Conservation (phyloP, 2,329 filamentous ascomycete genomes). For the Mycogone perniciosa region DNA sequence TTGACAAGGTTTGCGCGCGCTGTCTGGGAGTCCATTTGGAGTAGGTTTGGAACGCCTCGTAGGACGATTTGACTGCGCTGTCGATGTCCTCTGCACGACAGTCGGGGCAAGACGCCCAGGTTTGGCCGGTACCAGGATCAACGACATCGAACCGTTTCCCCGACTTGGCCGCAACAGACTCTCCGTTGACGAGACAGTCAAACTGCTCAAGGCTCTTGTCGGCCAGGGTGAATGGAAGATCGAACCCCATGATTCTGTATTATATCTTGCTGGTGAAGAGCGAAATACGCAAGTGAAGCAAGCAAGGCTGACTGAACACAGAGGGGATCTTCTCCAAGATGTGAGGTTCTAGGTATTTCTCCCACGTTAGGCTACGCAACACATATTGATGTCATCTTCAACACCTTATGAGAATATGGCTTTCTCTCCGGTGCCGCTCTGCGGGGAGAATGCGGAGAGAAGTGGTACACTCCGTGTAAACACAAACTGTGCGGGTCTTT, state of each 20-base stretch:
- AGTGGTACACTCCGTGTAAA: constrained; percentile 14
- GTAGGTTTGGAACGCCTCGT: constrained; percentile 33
- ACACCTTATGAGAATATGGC: neutral
- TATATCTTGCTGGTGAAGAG: neutral
- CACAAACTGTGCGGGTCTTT: constrained; percentile 4
- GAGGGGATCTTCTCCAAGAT: no score
- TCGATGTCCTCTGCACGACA: constrained; percentile 36
- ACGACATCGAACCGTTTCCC: constrained; percentile 45
- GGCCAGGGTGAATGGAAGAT: constrained; percentile 36
- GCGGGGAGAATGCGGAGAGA: constrained; percentile 10
- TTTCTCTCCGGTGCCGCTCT: neutral
- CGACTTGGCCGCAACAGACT: constrained; percentile 39
- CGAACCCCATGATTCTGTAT: neutral
- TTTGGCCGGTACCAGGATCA: constrained; percentile 45
- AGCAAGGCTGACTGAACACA: neutral
- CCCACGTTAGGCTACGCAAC: no score
- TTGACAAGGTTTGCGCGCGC: constrained; percentile 29
- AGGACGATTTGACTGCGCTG: constrained; percentile 29
- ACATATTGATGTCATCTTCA: constrained; percentile 1
- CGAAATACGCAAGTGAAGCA: neutral
- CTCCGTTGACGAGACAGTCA: constrained; percentile 44
- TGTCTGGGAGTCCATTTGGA: constrained; percentile 30
- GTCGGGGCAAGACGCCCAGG: constrained; percentile 46
- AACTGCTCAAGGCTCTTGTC: constrained; percentile 42
- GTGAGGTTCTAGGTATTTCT: no score